Evolutionary conservation across 768 basidiomycete species (phyloP), one percentile per base, ranked within the genome.

Genomic region (Suillus bovinus): DNA sequence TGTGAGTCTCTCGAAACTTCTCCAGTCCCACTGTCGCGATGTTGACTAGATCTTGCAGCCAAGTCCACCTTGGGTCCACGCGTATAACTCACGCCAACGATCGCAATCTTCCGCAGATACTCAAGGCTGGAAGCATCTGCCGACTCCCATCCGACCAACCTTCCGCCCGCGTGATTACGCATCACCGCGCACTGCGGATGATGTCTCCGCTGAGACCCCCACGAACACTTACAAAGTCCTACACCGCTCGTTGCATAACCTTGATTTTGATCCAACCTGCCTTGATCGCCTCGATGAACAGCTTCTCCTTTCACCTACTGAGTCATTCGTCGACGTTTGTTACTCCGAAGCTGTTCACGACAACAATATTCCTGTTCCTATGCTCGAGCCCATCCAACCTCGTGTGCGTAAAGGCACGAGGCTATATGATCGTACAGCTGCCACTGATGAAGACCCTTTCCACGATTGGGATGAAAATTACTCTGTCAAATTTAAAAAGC

Each of bases 301-400:
- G 63, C 76, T 81, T 0, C 74, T 81, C 13, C 67, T 75, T 34
- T 72, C 75, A 0, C 80, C 80, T 11, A 67, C 73, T 3, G 77
- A 79, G 29, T 72, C 79, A 29, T 81, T 80, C 64, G 77, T 78
- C 5, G 81, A 81, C 55, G 59, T 78, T 2, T 81, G 80, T 63
- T 81, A 79, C 61, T 66, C 74, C 14, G 73, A 72, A 50, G 79
- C 80, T 8, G 76, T 80, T n/a, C 70, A 75, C 38, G 76, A 77
- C 41, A 64, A 67, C 41, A 10, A 10, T 17, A 42, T 60, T 5
- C 65, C 69, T 11, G 75, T 74, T 0, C 74, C 74, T 5, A 17
- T 65, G 0, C 62, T 74, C 1, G 74, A 74, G 39, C 73, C 74
- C n/a, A 36, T 74, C 22, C 73, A 74, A 41, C 73, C 73, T 7